These are phyloP conservation scores for Lactifluus rugatus DNA, from an alignment of 768 basidiomycete genomes.

Conservation along the genomic window DNA sequence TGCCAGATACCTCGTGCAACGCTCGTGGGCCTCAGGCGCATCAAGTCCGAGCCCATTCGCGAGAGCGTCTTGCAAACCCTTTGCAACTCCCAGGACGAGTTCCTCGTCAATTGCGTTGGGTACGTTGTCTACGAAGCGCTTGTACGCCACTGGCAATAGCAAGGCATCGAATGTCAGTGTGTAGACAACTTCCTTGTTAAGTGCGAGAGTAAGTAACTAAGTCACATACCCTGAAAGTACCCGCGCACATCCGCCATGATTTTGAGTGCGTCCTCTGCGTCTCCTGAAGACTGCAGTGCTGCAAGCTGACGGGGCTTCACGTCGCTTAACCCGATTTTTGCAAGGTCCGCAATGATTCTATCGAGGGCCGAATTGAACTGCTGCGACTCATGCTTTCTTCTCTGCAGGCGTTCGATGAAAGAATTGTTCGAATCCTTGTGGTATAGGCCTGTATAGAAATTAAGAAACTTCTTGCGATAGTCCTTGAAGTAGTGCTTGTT, in stretches of 20 bases:
- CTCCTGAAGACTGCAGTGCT: constrained; percentile 41
- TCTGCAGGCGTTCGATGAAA: not conserved
- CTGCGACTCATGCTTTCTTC: not conserved
- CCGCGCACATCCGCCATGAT: constrained; percentile 69
- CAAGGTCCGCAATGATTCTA: constrained; percentile 19
- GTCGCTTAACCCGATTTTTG: constrained; percentile 31
- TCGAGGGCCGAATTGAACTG: not conserved
- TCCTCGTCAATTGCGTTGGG: constrained; percentile 39
- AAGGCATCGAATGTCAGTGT: not conserved
- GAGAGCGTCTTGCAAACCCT: constrained; percentile 37
- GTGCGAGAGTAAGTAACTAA: not conserved
- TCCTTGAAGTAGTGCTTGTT: constrained; percentile 3
- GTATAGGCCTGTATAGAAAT: not conserved
- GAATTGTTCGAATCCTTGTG: not conserved
- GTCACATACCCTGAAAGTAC: constrained; percentile 57
- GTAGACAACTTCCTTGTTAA: not conserved
- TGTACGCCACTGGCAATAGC: constrained; percentile 34
- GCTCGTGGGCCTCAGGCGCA: constrained; percentile 34
- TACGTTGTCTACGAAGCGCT: constrained; percentile 36
- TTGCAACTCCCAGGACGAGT: constrained; percentile 43
- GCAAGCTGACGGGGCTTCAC: constrained; percentile 35
- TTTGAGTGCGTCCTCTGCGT: constrained; percentile 43
- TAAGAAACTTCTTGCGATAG: constrained; percentile 6
- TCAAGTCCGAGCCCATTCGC: constrained; percentile 43
- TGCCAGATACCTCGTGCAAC: constrained; percentile 43